Evolutionary conservation across 129 eudicot genomes (phyloP).

Genomic region (Daucus carota): DH1_v3.0 NC_030383.2:31345001-31345500

Average conservation of each 20-base stretch:
- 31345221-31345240: slow-evolving; percentile 68
- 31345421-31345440: slow-evolving; percentile 50
- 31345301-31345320: slow-evolving; percentile 72
- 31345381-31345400: slow-evolving; percentile 62
- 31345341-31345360: slow-evolving; percentile 74
- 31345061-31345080: too few species aligned
- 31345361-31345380: slow-evolving; percentile 59
- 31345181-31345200: not conserved
- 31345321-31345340: slow-evolving; percentile 65
- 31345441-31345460: slow-evolving; percentile 41
- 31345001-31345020: too few species aligned
- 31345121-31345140: too few species aligned
- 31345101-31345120: too few species aligned
- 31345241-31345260: slow-evolving; percentile 94
- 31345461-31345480: slow-evolving; percentile 54
- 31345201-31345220: slow-evolving; percentile 54
- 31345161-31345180: too few species aligned
- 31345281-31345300: slow-evolving; percentile 76
- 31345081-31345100: too few species aligned
- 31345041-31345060: too few species aligned
- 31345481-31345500: slow-evolving; percentile 30
- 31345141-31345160: too few species aligned
- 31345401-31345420: slow-evolving; percentile 52
- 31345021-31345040: too few species aligned
- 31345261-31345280: slow-evolving; percentile 93